These are phyloP conservation scores for Diaporthe sp. DNA, from an alignment of 2,329 filamentous ascomycete species.

Conservation along the genomic window DNA sequence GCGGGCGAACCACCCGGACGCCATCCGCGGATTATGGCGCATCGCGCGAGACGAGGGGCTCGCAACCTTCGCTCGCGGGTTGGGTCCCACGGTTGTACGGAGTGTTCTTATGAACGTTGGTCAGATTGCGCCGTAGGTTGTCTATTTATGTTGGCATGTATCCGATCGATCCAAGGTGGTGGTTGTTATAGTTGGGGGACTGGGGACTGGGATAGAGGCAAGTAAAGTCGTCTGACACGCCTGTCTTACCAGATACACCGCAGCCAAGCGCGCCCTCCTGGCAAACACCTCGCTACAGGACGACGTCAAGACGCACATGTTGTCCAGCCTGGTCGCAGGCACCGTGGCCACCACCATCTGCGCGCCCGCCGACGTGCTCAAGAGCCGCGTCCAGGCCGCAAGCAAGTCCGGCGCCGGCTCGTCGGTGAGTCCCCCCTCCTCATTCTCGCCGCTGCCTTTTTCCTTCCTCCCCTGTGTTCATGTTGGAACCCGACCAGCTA, in stretches of 20 bases:
- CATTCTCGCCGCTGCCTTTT: not conserved
- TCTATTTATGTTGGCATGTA: not conserved
- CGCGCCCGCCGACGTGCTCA: constrained; percentile 60
- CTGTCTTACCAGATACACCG: constrained; percentile 47
- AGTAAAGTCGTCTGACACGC: too few relatives aligned
- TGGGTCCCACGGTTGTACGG: constrained; percentile 57
- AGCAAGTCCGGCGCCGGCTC: constrained; percentile 41
- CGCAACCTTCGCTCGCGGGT: constrained; percentile 54
- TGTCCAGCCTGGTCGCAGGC: constrained; percentile 58
- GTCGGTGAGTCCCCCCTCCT: not conserved
- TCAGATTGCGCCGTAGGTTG: constrained; percentile 58
- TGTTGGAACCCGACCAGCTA: too few relatives aligned
- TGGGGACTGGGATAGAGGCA: too few relatives aligned
- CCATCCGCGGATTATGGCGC: constrained; percentile 51
- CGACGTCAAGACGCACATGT: constrained; percentile 56
- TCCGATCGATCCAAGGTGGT: too few relatives aligned
- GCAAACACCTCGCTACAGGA: constrained; percentile 50
- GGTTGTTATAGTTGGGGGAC: too few relatives aligned
- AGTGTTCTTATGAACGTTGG: constrained; percentile 62
- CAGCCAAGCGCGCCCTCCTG: constrained; percentile 52
- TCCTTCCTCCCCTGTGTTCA: not conserved
- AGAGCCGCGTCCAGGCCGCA: constrained; percentile 58
- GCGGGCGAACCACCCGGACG: constrained; percentile 56
- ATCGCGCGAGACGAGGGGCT: constrained; percentile 56
- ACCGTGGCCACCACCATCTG: constrained; percentile 62